phyloP scores from a whole-genome alignment of 164 flowering plant genomes.

The Aristolochia contorta region DNA sequence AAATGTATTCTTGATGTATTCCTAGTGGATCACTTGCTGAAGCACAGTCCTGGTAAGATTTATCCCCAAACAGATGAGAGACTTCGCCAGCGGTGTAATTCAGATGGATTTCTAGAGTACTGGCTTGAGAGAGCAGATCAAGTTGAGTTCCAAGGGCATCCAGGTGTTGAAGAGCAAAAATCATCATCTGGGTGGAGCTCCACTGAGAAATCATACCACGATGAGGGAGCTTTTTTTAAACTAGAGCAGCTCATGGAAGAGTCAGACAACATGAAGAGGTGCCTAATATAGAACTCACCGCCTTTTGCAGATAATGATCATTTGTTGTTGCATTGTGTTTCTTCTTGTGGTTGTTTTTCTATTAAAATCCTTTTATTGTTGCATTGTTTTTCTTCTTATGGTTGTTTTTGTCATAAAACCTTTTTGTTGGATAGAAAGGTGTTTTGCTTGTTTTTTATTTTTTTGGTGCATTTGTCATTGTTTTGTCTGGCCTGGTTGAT shows the following conservation, averaged over 20 bases:
- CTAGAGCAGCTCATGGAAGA: neutral
- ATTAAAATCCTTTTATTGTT: neutral
- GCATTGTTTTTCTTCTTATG: neutral
- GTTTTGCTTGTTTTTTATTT: neutral
- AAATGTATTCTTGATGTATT: neutral
- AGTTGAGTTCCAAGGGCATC: neutral
- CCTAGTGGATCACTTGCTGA: neutral
- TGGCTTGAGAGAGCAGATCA: neutral
- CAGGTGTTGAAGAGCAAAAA: neutral
- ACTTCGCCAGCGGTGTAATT: neutral
- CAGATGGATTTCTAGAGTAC: neutral
- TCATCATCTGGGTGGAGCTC: neutral
- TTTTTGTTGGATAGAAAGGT: neutral
- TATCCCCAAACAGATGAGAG: neutral
- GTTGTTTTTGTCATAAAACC: neutral
- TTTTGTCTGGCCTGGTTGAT: neutral
- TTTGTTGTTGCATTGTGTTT: neutral
- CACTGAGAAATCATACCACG: neutral
- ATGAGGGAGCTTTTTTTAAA: neutral
- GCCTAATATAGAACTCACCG: neutral
- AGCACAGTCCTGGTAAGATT: constrained; percentile 1
- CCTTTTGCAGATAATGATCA: neutral
- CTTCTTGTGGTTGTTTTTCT: neutral
- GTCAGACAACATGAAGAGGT: constrained; percentile 1
- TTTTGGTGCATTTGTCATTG: neutral